Evolutionary conservation across 139 green algal genomes (phyloP), one percentile per base, ranked within the genome.

Genomic region (Picochlorum sp.): DNA sequence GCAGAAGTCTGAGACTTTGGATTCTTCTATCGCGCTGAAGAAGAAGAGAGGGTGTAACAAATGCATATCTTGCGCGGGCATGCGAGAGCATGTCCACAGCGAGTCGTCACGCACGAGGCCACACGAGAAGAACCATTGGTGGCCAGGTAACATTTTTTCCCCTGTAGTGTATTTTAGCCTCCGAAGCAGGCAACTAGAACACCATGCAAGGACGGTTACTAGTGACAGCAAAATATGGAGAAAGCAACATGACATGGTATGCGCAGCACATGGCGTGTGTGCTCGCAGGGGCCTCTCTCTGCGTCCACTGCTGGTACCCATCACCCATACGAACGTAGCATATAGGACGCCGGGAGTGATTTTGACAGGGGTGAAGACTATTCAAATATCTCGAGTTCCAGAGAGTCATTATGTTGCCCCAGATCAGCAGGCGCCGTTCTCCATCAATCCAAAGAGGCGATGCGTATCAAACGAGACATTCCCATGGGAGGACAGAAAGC

Each of bases 141-240:
- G 61, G 61, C 61, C 61, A 28, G 61, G 37, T 26, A 41, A 41
- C 18, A 66, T 66, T 20, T 16, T 24, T 23, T 66, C 61, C 13
- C 61, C 61, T 11, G 15, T 26, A 15, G 37, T 56, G 14, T 66
- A 66, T 21, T 66, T 50, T 21, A n/a, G 15, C 14, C 41, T 66
- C 13, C 15, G 61, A 18, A 14, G 14, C 10, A 23, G 37, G 6
- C 61, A 66, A 23, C 32, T 66, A 15, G 15, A 46, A 3, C 24
- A 66, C n/a, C 30, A 52, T 41, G 34, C 34, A 41, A 41, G 34
- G 6, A 41, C 34, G 34, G 34, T 41, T 41, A 41, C 34, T 41
- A 41, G 34, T 41, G 34, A 41, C 7, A 54, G n/a, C n/a, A 54
- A 54, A 54, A 54, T 54, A 54, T 54, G 47, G 16, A 26, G 47